Percentiles rank a stretch among this genome's conserved stretches.
Conservation (phyloP, 148 eudicot genomes). For the Cornus florida region DNA sequence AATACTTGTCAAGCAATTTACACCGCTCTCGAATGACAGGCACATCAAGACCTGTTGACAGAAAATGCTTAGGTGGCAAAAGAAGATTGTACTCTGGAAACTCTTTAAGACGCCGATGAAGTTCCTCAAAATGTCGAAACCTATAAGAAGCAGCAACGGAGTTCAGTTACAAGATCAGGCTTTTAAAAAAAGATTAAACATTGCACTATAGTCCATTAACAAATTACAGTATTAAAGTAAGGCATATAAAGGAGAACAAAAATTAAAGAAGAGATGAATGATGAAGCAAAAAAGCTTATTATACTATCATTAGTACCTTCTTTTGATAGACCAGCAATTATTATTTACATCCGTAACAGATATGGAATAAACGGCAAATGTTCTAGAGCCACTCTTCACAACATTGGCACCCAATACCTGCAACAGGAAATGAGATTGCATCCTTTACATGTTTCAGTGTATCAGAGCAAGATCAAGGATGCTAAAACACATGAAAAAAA, state of each 20-base stretch:
- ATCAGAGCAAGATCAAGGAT: background rate
- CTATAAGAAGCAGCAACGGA: conserved; percentile 31
- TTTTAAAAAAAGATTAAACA: background rate
- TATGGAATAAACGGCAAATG: conserved; percentile 88
- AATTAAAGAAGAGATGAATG: conserved; percentile 5
- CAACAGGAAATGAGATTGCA: conserved; percentile 24
- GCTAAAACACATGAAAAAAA: background rate
- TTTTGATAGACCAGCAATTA: conserved; percentile 92
- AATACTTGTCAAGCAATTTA: conserved; percentile 80
- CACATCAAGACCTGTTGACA: conserved; percentile 89
- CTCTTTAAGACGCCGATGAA: conserved; percentile 91
- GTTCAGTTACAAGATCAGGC: conserved; percentile 9
- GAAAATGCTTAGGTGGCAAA: conserved; percentile 95
- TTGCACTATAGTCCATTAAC: background rate
- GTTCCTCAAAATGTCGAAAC: conserved; percentile 97
- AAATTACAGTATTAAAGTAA: background rate
- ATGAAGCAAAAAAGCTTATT: conserved; percentile 5
- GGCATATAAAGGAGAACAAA: background rate
- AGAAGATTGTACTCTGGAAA: conserved; percentile 86
- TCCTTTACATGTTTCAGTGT: background rate
- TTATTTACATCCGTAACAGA: conserved; percentile 82
- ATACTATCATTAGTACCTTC: conserved; percentile 58
- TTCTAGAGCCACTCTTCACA: conserved; percentile 83
- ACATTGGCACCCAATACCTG: conserved; percentile 95
- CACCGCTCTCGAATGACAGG: conserved; percentile 87